Evolutionary conservation across 148 eudicot species (phyloP).

Genomic region (Bassia scoparia): DNA sequence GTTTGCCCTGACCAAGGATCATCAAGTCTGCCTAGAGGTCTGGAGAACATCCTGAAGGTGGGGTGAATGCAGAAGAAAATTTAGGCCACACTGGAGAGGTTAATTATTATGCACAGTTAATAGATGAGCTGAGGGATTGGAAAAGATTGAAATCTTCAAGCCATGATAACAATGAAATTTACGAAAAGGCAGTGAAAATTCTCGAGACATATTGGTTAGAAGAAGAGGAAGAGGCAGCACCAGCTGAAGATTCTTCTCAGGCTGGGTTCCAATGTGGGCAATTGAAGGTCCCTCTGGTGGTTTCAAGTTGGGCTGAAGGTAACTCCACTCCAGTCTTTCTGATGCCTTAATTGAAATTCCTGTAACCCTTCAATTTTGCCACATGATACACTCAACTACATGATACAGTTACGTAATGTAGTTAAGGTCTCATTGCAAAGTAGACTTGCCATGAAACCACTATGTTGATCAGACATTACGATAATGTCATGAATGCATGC

Average conservation of each 20-base stretch:
- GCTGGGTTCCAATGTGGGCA: conserved; percentile 45
- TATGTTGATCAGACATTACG: too few species aligned
- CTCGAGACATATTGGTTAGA: conserved; percentile 70
- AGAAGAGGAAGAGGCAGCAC: conserved; percentile 51
- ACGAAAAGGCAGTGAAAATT: conserved; percentile 73
- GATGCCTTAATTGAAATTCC: not conserved
- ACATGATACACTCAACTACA: too few species aligned
- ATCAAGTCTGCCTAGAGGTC: conserved; percentile 71
- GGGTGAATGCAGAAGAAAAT: conserved; percentile 68
- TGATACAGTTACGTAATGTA: too few species aligned
- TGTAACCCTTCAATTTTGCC: not conserved
- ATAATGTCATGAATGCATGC: not conserved
- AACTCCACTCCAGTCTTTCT: conserved; percentile 1
- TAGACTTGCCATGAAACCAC: too few species aligned
- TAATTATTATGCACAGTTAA: conserved; percentile 58
- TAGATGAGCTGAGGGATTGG: conserved; percentile 74
- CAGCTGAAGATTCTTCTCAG: conserved; percentile 40
- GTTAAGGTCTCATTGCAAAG: not conserved
- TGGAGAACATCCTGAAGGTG: conserved; percentile 72
- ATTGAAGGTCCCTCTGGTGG: conserved; percentile 64
- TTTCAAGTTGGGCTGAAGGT: conserved; percentile 67
- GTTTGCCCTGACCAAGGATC: conserved; percentile 84
- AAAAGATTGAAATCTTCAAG: conserved; percentile 67
- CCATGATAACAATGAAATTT: conserved; percentile 70
- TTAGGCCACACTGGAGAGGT: conserved; percentile 45